Conservation (phyloP, 208 protist genomes). For the Trichomonas gallinae region DNA sequence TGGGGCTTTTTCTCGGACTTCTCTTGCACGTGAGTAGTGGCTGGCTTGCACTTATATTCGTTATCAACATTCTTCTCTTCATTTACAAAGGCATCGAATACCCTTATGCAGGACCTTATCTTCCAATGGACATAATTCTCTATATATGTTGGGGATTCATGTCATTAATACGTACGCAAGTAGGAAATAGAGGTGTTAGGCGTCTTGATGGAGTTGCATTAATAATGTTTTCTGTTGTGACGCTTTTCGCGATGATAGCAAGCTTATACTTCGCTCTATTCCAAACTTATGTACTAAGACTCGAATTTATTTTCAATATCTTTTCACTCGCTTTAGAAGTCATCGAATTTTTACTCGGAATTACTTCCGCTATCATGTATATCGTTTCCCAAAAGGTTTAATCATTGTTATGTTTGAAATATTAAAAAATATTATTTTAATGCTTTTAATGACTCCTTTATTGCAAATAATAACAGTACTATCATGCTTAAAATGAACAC, state of each 20-base stretch:
- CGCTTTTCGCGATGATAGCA: not conserved
- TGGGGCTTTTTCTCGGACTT: not conserved
- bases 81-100: not conserved
- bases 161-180: not conserved
- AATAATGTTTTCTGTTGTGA: not conserved
- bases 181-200: not conserved
- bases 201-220: not conserved
- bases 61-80: not conserved
- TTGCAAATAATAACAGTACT: too few species aligned
- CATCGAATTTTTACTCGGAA: not conserved
- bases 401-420: not conserved
- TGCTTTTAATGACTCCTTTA: too few species aligned
- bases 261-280: not conserved
- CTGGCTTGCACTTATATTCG: not conserved
- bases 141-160: not conserved
- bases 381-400: not conserved
- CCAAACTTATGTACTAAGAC: not conserved
- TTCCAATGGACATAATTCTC: not conserved
- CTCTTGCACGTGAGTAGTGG: not conserved
- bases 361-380: not conserved
- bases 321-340: not conserved
- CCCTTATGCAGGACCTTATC: not conserved
- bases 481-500: too few species aligned
- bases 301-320: not conserved
- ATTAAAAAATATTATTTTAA: too few species aligned